These are phyloP conservation scores for Colletotrichum kahawae DNA, from an alignment of 2,329 filamentous ascomycete genomes.

Conservation along the genomic window DNA sequence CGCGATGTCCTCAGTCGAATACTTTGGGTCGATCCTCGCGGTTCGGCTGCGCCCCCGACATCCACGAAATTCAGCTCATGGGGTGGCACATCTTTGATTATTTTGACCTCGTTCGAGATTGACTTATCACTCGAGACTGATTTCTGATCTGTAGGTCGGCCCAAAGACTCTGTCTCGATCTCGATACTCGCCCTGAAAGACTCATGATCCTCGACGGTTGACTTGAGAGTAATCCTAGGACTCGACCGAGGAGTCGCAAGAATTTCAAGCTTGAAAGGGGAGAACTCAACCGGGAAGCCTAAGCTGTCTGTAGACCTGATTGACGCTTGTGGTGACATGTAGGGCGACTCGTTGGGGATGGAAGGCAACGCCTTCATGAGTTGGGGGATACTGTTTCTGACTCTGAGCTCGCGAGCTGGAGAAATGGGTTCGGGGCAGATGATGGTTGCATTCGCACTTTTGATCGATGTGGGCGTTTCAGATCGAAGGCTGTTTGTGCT, in stretches of 20 bases:
- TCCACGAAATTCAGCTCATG: not conserved
- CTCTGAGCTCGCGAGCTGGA: slow-evolving; percentile 46
- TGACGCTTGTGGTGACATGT: not conserved
- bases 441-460: slow-evolving; percentile 26
- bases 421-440: slow-evolving; percentile 55
- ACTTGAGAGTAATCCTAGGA: not conserved
- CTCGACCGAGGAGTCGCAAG: slow-evolving; percentile 6
- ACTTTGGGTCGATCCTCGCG: slow-evolving; percentile 28
- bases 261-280: slow-evolving; percentile 21
- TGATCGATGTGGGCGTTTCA: not conserved
- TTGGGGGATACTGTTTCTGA: slow-evolving; percentile 55
- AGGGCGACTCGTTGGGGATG: slow-evolving; percentile 37
- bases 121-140: not conserved
- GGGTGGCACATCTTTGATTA: not conserved
- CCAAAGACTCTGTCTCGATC: not conserved
- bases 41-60: not conserved
- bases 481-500: slow-evolving; percentile 14
- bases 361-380: slow-evolving; percentile 59
- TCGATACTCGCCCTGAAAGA: slow-evolving; percentile 14
- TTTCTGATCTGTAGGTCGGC: not conserved
- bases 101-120: not conserved
- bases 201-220: not conserved
- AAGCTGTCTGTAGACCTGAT: not conserved
- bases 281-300: slow-evolving; percentile 9
- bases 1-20: slow-evolving; percentile 29